Evolutionary conservation across 139 green algal genomes (phyloP), one percentile per base, ranked within the genome.

Genomic region (Chlamydomonas applanata): DNA sequence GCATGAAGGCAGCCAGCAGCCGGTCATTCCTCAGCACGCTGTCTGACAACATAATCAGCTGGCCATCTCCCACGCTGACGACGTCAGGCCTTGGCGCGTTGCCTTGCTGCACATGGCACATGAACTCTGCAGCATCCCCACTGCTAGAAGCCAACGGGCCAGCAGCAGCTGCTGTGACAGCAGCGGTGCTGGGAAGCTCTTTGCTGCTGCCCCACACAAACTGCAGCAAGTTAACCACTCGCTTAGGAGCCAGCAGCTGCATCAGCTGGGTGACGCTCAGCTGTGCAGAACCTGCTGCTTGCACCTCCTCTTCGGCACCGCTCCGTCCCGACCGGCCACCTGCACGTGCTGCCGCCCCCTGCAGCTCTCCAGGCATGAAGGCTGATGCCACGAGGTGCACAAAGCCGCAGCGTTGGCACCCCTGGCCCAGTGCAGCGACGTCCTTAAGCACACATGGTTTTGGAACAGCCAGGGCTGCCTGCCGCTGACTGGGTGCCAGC

Each of bases 371-470:
- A 19, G 59, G 59, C 59, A 66, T 22, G 11, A 66, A 35, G 25
- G 59, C 59, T 34, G 59, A 29, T 2, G 30, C 24, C 11, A 66
- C 30, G 24, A 29, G n/a, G 4, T 29, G 25, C 29, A 35, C 59
- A 66, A 66, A 66, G 24, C 59, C 59, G 11, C 59, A 66, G 16
- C 59, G 59, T 14, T 29, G 59, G 59, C 59, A 66, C 9, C n/a
- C 59, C 22, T 35, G 22, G 3, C 29, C n/a, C 59, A 66, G 59
- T 30, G n/a, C 25, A 22, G 30, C 25, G 22, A 40, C 59, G 9
- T 66, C 59, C n/a, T 22, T 22, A 7, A 66, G 59, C 59, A 49
- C 7, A 49, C 7, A 7, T 49, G 40, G 11, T 11, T 49, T 49
- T 49, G 7, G 40, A 7, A 49, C 40, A 19, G 40, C 40, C 40